Evolutionary conservation across 2,329 filamentous ascomycete species (phyloP).

Genomic region (Rachicladosporium sp.): DNA sequence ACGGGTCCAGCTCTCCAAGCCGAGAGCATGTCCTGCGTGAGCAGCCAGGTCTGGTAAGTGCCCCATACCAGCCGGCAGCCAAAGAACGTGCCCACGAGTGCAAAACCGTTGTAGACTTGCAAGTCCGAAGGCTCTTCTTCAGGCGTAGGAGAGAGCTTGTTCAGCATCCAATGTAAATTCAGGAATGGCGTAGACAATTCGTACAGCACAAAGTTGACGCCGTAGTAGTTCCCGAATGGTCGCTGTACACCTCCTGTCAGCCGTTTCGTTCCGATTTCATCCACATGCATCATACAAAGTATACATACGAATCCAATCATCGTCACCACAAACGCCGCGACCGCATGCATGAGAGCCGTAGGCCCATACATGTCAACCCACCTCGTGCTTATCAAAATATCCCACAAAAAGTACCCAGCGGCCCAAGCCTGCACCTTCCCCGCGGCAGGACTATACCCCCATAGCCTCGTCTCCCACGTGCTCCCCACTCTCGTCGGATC

Average conservation of each 20-base stretch:
- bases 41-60: slow-evolving; percentile 51
- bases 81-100: slow-evolving; percentile 63
- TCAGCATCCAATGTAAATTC: slow-evolving; percentile 86
- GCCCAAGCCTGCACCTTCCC: slow-evolving; percentile 68
- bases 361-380: slow-evolving; percentile 61
- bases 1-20: slow-evolving; percentile 31
- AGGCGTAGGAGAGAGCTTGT: slow-evolving; percentile 73
- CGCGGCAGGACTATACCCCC: slow-evolving; percentile 61
- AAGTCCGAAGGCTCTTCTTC: slow-evolving; percentile 33
- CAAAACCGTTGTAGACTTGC: slow-evolving; percentile 67
- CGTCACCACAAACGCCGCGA: not conserved
- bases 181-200: slow-evolving; percentile 76
- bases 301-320: slow-evolving; percentile 49
- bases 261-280: too few species aligned
- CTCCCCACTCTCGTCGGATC: slow-evolving; percentile 58
- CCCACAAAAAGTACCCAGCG: slow-evolving; percentile 75
- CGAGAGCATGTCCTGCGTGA: slow-evolving; percentile 58
- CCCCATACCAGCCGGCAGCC: slow-evolving; percentile 67
- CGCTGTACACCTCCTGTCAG: slow-evolving; percentile 38
- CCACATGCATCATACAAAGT: too few species aligned
- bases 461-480: slow-evolving; percentile 52
- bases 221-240: slow-evolving; percentile 77
- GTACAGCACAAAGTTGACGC: slow-evolving; percentile 70
- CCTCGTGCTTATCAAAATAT: slow-evolving; percentile 56
- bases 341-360: slow-evolving; percentile 62